phyloP scores from a whole-genome alignment of 2,329 filamentous ascomycete species.

The Pestalotiopsis sp. region DNA sequence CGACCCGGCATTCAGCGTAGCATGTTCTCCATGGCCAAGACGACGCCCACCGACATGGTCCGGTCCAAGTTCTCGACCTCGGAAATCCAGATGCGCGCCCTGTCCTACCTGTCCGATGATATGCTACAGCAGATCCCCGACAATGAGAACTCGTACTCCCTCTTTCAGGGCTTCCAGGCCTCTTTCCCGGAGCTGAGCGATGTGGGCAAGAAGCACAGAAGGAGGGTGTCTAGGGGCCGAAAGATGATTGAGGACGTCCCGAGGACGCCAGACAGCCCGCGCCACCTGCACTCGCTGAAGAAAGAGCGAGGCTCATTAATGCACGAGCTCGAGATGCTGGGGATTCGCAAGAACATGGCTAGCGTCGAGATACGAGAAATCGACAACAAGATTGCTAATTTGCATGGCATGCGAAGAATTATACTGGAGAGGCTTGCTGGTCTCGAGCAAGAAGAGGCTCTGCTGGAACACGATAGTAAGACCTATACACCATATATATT shows the following conservation, averaged over 20 bases:
- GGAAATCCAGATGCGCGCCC: conserved; percentile 92
- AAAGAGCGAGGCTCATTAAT: conserved; percentile 79
- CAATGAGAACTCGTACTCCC: conserved; percentile 80
- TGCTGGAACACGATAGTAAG: conserved; percentile 87
- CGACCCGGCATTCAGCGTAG: conserved; percentile 83
- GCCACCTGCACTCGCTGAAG: conserved; percentile 73
- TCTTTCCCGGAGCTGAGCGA: conserved; percentile 75
- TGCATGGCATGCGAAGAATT: conserved; percentile 90
- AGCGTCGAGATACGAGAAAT: conserved; percentile 95
- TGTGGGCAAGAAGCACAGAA: conserved; percentile 69
- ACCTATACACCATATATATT: conserved; percentile 35
- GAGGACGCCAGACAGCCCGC: conserved; percentile 57
- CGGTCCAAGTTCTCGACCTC: conserved; percentile 86
- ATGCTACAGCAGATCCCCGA: conserved; percentile 89
- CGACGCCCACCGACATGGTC: conserved; percentile 90
- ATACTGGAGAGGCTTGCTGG: conserved; percentile 84
- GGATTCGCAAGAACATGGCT: conserved; percentile 95
- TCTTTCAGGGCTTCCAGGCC: conserved; percentile 96
- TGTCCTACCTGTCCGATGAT: conserved; percentile 88
- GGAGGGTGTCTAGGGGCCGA: conserved; percentile 73
- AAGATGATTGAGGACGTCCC: conserved; percentile 73
- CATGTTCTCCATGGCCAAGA: conserved; percentile 88
- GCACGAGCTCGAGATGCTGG: conserved; percentile 88
- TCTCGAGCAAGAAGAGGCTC: conserved; percentile 86
- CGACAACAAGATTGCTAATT: conserved; percentile 92